A percentile compares a stretch with the other conserved stretches of the same genome.
Evolutionary conservation across 2,329 filamentous ascomycete genomes (phyloP).

Genomic region (Aaosphaeria arxii): DNA sequence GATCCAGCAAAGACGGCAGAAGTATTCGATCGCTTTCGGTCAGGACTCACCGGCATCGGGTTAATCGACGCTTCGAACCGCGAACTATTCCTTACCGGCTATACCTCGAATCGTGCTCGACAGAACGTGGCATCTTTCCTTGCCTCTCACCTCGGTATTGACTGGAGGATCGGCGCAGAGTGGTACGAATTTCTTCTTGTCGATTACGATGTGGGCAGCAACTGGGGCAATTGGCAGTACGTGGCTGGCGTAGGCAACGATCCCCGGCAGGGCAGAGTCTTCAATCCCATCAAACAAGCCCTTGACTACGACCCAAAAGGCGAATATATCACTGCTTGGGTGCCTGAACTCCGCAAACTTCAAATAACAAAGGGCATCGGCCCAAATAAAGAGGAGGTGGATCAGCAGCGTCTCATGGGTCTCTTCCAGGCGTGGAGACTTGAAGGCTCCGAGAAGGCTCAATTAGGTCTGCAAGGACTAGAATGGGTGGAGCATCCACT

Average conservation of each 20-base stretch:
- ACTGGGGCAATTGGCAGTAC: slow-evolving; percentile 85
- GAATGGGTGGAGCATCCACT: slow-evolving; percentile 65
- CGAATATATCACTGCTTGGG: slow-evolving; percentile 69
- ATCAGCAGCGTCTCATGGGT: slow-evolving; percentile 47
- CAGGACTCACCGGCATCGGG: slow-evolving; percentile 69
- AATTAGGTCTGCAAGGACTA: slow-evolving; percentile 55
- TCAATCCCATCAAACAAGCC: slow-evolving; percentile 79
- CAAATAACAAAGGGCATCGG: slow-evolving; percentile 21
- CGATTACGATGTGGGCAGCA: slow-evolving; percentile 73
- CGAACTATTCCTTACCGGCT: slow-evolving; percentile 72
- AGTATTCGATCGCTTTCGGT: slow-evolving; percentile 57
- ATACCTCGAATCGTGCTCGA: slow-evolving; percentile 71
- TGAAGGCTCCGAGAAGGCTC: slow-evolving; percentile 55
- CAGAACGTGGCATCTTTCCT: slow-evolving; percentile 77
- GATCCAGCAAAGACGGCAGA: slow-evolving; percentile 41
- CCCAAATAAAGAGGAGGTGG: slow-evolving; percentile 22
- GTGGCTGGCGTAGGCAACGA: slow-evolving; percentile 78
- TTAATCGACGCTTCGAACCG: slow-evolving; percentile 76
- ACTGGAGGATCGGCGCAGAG: slow-evolving; percentile 78
- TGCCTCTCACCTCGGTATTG: slow-evolving; percentile 68
- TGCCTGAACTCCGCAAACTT: slow-evolving; percentile 62
- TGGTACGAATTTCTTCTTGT: slow-evolving; percentile 75
- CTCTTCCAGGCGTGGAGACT: slow-evolving; percentile 72
- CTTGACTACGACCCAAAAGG: slow-evolving; percentile 73
- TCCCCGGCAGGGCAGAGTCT: slow-evolving; percentile 68